Evolutionary conservation across 129 eudicot species (phyloP), one percentile per base, ranked within the genome.

Genomic region (Helichrysum umbraculigerum): DNA sequence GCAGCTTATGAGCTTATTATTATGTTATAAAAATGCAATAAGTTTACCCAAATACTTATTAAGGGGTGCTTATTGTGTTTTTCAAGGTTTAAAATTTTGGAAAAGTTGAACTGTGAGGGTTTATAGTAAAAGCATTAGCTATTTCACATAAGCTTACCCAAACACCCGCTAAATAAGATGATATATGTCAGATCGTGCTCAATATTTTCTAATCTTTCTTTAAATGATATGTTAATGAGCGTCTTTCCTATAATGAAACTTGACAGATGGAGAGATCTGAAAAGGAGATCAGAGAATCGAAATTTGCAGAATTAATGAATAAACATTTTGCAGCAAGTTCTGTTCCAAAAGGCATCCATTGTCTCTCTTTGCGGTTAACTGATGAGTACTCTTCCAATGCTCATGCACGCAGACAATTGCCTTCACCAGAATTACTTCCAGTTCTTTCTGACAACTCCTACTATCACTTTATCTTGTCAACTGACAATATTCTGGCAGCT

Each of bases 321-420:
- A 95, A 91, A 82, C 99, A 95, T 81, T 87, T 89, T 79, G 97
- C 99, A 20, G 97, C 99, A 73, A 91, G 92, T 82, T 85, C 99
- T 44, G 76, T 95, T 60, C 99, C 99, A 15, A 89, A 91, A 80
- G 89, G 97, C 83, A 87, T 91, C 76, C 97, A 95, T 63, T 95
- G 99, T 84, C 95, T 91, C 70, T 86, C 99, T 56, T 67, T 95
- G 79, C 88, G 96, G 66, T 83, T 95, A 77, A 95, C 99, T 21
- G 97, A 95, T 75, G 99, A 91, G 68, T 95, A 95, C 81, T 95
- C 99, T 68, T 91, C 97, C 37, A 95, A 95, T 83, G 99, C 99
- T 56, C 97, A 86, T 61, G 99, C 99, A 60, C 90, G 99, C 68
- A 83, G 80, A 58, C 99, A 95, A 78, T 74, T 95, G 75, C 99